Base-by-base conservation (phyloP, 108 stramenopile genomes). In the Epithemia pelagica region DNA sequence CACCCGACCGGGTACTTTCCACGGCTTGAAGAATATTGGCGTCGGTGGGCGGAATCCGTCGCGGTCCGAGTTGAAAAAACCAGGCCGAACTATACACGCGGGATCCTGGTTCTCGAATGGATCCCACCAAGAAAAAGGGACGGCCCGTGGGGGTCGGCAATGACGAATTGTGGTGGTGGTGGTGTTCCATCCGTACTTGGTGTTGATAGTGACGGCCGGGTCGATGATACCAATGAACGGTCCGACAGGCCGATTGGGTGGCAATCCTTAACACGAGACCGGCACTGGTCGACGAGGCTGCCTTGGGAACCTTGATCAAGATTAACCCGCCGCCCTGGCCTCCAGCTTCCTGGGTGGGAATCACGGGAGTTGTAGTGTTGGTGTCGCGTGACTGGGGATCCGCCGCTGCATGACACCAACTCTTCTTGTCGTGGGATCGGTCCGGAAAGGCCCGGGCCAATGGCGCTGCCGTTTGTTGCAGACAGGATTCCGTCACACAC, bases 251-350 rank as follows among this genome's bases (percentile, higher is more conserved):
- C 25, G 64, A 25, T 54, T 31, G 64, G 32, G 66, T 21, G 53
- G 64, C 59, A 15, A 78, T 74, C 18, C 77, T 72, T 0, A 74
- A 51, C 8, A 62, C 64, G 25, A 78, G 54, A 7, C 77, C 77
- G 28, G 77, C 68, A 18, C 60, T 20, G 10, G 77, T 78, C 28
- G 73, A 70, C 5, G 73, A 74, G n/a, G 73, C 77, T 3, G 73
- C 77, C 52, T 78, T 78, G 61, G 53, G 72, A 3, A 56, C 69
- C 51, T 78, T 78, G 64, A 71, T 54, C 0, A 62, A 62, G 30
- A 78, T 55, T 18, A 78, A 62, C 2, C 77, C 77, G 27, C 28
- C 26, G 28, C 54, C 10, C 58, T n/a, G n/a, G 2, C 28, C 30
- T 26, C 21, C 26, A 5, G 21, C 30, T 24, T 55, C 23, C 23